Conservation (phyloP, 768 basidiomycete species). For the Tricholoma furcatifolium region DNA sequence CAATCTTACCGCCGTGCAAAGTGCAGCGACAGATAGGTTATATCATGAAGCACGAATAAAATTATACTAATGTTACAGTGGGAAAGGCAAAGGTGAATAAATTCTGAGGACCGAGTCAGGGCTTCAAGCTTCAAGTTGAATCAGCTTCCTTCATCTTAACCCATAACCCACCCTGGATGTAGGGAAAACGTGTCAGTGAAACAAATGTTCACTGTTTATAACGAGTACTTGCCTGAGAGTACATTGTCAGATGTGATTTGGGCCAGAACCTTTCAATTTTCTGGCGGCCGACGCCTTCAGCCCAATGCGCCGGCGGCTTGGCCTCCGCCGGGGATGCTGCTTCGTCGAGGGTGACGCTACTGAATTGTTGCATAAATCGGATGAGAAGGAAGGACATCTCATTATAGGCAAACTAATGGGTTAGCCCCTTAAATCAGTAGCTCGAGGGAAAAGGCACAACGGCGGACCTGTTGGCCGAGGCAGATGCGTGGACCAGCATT, state of each 20-base stretch:
- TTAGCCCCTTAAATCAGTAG: background rate
- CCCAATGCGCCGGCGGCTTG: constrained; percentile 48
- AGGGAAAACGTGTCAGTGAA: background rate
- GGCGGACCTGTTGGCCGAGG: constrained; percentile 51
- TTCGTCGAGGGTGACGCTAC: constrained; percentile 42
- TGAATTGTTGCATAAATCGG: constrained; percentile 60
- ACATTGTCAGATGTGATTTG: constrained; percentile 56
- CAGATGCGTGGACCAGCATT: constrained; percentile 61
- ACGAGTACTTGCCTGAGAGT: constrained; percentile 37
- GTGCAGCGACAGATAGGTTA: too few relatives aligned
- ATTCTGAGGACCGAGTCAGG: too few relatives aligned
- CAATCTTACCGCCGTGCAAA: too few relatives aligned
- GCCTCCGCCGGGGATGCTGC: constrained; percentile 45
- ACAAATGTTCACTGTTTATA: background rate
- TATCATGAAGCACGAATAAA: too few relatives aligned
- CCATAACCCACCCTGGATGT: constrained; percentile 50
- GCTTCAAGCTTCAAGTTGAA: background rate
- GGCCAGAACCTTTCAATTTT: constrained; percentile 49
- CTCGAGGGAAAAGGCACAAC: background rate
- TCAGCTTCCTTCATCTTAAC: constrained; percentile 43
- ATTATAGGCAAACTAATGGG: constrained; percentile 50
- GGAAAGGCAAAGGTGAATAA: too few relatives aligned
- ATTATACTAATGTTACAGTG: too few relatives aligned
- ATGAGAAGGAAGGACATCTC: constrained; percentile 66
- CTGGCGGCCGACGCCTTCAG: constrained; percentile 42